A percentile compares a stretch with the other conserved stretches of the same genome.
These are phyloP conservation scores for Nicotiana noctiflora DNA, from an alignment of 257 asterid species.

Conservation along the genomic window DNA sequence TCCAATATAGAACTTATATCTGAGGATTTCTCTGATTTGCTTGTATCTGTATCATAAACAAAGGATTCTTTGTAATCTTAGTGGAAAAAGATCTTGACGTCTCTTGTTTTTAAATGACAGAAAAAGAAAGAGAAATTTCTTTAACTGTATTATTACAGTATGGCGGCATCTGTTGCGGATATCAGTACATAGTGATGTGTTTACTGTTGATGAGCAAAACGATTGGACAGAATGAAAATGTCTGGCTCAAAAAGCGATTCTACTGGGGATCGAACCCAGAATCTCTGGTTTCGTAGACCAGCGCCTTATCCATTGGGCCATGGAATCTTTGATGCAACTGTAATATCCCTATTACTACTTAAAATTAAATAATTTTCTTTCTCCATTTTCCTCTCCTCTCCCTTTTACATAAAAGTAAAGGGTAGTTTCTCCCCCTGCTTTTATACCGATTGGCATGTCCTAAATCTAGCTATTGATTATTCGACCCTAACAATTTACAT, in stretches of 20 bases:
- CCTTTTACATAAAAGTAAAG: too few species aligned
- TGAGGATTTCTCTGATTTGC: background rate
- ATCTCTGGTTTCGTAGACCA: slow-evolving; percentile 92
- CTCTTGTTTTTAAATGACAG: background rate
- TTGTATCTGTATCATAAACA: background rate
- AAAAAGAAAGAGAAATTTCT: background rate
- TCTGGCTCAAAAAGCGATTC: background rate
- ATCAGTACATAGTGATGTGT: too few species aligned
- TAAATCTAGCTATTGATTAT: too few species aligned
- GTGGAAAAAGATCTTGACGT: background rate
- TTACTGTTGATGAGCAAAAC: background rate
- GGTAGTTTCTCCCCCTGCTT: too few species aligned
- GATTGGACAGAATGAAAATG: background rate
- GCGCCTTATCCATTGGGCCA: slow-evolving; percentile 99
- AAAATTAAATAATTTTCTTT: background rate
- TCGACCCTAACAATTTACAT: too few species aligned
- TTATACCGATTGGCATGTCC: too few species aligned
- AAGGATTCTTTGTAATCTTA: background rate
- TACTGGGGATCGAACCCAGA: background rate
- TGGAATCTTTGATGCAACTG: background rate
- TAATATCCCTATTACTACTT: too few species aligned
- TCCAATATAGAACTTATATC: background rate
- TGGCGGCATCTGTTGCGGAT: background rate
- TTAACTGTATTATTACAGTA: background rate
- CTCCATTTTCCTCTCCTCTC: background rate